Evolutionary conservation across 75 land plant genomes (phyloP).

Genomic region (Cunninghamia lanceolata): DNA sequence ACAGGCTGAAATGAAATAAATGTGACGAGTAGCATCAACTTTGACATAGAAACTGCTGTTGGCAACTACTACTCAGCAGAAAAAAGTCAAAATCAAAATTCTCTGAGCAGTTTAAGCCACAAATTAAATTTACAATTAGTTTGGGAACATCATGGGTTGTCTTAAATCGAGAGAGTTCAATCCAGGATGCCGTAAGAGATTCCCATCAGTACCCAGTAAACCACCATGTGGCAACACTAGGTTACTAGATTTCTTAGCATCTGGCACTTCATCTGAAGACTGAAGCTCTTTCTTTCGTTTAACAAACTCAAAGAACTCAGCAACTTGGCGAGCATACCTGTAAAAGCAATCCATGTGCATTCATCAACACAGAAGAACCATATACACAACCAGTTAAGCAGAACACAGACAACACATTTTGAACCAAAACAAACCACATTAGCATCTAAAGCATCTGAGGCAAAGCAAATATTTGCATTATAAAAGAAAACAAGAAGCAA

Average conservation of each 20-base stretch:
- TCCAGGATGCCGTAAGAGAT: slow-evolving; percentile 42
- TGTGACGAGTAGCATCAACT: background rate
- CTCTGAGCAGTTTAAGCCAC: background rate
- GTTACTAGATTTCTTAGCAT: slow-evolving; percentile 12
- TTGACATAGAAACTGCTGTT: background rate
- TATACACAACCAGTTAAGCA: background rate
- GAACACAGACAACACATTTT: background rate
- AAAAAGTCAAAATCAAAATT: background rate
- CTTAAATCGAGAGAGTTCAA: slow-evolving; percentile 49
- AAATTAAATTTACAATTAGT: background rate
- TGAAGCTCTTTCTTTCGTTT: slow-evolving; percentile 60
- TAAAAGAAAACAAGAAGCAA: background rate
- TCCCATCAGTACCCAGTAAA: slow-evolving; percentile 46
- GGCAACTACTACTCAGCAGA: background rate
- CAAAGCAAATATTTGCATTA: background rate
- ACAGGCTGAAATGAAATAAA: background rate
- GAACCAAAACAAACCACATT: background rate
- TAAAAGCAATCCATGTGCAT: slow-evolving; percentile 6
- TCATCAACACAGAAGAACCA: background rate
- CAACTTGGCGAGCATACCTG: slow-evolving; percentile 97
- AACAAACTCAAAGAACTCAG: slow-evolving; percentile 94
- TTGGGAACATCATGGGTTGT: slow-evolving; percentile 44
- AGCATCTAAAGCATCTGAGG: background rate
- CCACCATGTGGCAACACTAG: slow-evolving; percentile 40
- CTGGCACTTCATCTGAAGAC: slow-evolving; percentile 11